These are phyloP conservation scores for Colletotrichum costaricense DNA, from an alignment of 2,329 filamentous ascomycete genomes.

Conservation along the genomic window DNA sequence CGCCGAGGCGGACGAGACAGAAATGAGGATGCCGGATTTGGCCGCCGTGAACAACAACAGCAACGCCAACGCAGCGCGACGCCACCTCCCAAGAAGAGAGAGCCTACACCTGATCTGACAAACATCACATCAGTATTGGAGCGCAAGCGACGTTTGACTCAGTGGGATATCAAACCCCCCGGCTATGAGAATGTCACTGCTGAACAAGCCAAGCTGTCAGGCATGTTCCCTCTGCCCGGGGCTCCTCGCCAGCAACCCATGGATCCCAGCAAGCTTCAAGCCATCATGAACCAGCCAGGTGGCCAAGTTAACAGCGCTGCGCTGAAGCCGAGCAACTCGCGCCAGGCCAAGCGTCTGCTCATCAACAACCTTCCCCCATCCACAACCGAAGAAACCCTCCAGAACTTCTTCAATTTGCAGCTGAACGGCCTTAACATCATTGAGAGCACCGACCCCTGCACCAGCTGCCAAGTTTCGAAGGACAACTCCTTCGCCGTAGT, in stretches of 20 bases:
- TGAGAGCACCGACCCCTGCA: constrained; percentile 84
- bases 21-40: constrained; percentile 48
- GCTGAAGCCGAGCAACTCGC: constrained; percentile 91
- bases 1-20: constrained; percentile 61
- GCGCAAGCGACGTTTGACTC: constrained; percentile 91
- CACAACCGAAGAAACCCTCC: constrained; percentile 79
- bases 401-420: constrained; percentile 94
- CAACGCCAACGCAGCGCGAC: constrained; percentile 78
- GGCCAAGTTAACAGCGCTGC: constrained; percentile 78
- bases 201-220: constrained; percentile 97
- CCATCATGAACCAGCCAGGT: constrained; percentile 92
- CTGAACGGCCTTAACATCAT: constrained; percentile 97
- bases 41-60: constrained; percentile 59
- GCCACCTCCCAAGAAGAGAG: constrained; percentile 88
- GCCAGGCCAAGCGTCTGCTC: constrained; percentile 93
- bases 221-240: constrained; percentile 98
- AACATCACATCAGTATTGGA: constrained; percentile 84
- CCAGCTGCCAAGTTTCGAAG: constrained; percentile 83
- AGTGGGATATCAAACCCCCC: constrained; percentile 99
- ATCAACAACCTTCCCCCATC: constrained; percentile 82
- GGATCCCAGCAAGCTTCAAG: constrained; percentile 93
- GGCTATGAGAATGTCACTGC: constrained; percentile 98
- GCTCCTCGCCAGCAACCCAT: constrained; percentile 95
- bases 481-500: constrained; percentile 85
- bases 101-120: constrained; percentile 95